These are phyloP conservation scores for Debaryomyces hansenii DNA, from an alignment of 805 yeast species.

Conservation along the genomic window DNA sequence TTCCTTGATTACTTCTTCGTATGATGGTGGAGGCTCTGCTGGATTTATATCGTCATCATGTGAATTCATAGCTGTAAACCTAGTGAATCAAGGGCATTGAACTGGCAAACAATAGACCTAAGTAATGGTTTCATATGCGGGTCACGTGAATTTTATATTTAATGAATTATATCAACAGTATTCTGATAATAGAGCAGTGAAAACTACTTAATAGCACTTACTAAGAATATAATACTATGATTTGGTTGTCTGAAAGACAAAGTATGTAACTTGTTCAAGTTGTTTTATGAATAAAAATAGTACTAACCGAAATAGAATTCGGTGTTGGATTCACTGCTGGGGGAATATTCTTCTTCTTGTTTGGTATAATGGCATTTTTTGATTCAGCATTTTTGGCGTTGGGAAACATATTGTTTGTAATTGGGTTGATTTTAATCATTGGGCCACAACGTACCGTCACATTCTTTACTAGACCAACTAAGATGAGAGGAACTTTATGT, in stretches of 20 bases:
- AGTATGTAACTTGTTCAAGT: slow-evolving; percentile 46
- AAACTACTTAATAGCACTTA: background rate
- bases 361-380: slow-evolving; percentile 84
- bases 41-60: slow-evolving; percentile 9
- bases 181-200: too few species aligned
- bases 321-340: slow-evolving; percentile 93
- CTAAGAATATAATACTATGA: slow-evolving; percentile 28
- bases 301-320: slow-evolving; percentile 53
- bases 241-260: slow-evolving; percentile 77
- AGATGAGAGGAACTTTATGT: slow-evolving; percentile 82
- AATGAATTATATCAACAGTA: too few species aligned
- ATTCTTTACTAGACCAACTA: slow-evolving; percentile 84
- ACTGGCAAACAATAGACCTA: too few species aligned
- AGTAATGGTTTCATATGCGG: too few species aligned
- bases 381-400: slow-evolving; percentile 87
- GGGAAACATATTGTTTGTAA: slow-evolving; percentile 77
- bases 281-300: background rate
- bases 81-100: too few species aligned
- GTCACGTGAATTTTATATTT: too few species aligned
- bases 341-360: slow-evolving; percentile 72
- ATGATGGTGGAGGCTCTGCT: slow-evolving; percentile 44
- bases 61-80: background rate
- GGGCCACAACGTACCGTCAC: slow-evolving; percentile 82
- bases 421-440: slow-evolving; percentile 83
- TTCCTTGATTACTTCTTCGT: slow-evolving; percentile 42